Evolutionary conservation across 2,329 filamentous ascomycete species (phyloP), one percentile per base, ranked within the genome.

Genomic region (Cryphonectria parasitica): DNA sequence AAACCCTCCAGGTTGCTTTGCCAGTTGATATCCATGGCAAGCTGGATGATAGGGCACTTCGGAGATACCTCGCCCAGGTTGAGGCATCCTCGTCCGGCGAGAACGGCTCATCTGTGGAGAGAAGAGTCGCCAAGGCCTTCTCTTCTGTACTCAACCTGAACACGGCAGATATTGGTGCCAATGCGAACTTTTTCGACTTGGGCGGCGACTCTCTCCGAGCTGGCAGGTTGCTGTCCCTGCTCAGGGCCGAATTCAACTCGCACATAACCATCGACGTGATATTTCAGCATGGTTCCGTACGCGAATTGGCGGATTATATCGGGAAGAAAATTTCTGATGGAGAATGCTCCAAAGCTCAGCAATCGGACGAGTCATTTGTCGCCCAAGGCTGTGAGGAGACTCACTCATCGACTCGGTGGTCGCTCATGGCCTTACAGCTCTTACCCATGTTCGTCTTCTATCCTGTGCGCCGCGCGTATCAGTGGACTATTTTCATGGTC

Each of bases 151-250:
- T 88, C 15, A 78, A 79, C 3, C 79, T 82, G 17, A 76, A 79
- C 1, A 74, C 78, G 0, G 76, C 77, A 2, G 82, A 85, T 2
- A 78, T 87, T 17, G 74, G 78, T 0, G 72, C 75, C 0, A 76
- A 81, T 1, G 82, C 83, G 0, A 84, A 87, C 74, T 87, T 88
- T 74, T 87, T 87, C 74, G 79, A 80, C 17, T 79, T 87, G 22
- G 86, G 86, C 7, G 86, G 87, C 25, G 86, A 88, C 74, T 87
- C 85, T 49, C 79, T 89, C 63, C 81, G 81, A 28, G 87, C 87
- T 43, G 87, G 87, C 2, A 81, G 81, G 45, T 80, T 89, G 0
- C 78, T 87, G 8, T 87, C 86, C 0, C 77, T 79, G 1, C 79
- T 89, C 4, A 82, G 87, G n/a, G 80, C 80, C 39, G 80, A 85